phyloP scores from a whole-genome alignment of 2,329 filamentous ascomycete genomes.

The Nannizziopsis barbatae region DNA sequence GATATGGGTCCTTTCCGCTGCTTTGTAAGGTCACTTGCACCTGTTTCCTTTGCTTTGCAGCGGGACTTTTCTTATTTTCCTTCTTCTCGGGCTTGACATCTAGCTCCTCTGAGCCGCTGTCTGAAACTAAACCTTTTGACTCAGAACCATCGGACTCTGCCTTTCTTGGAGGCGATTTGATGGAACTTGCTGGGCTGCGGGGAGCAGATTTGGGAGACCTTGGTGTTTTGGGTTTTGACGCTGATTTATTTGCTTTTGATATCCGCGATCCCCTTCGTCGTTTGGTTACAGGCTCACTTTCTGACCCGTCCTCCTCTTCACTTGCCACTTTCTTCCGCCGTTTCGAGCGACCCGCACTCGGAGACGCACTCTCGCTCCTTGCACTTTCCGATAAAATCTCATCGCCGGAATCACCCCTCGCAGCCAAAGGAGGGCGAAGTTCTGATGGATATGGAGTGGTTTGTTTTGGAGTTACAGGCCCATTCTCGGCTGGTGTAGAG shows the following conservation, averaged over 20 bases:
- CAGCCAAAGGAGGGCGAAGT: conserved; percentile 12
- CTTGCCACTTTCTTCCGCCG: conserved; percentile 30
- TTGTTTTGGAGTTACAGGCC: conserved; percentile 13
- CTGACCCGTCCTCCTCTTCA: conserved; percentile 43
- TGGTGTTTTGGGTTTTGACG: conserved; percentile 15
- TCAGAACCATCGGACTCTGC: conserved; percentile 3
- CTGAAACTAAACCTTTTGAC: conserved; percentile 27
- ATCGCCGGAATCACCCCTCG: conserved; percentile 12
- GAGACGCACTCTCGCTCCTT: conserved; percentile 13
- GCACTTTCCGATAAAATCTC: conserved; percentile 14
- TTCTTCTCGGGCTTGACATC: conserved; percentile 17
- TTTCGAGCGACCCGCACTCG: conserved; percentile 23
- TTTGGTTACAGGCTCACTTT: conserved; percentile 52
- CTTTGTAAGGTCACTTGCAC: conserved; percentile 64
- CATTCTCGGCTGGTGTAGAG: neutral
- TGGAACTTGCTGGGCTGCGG: conserved; percentile 18
- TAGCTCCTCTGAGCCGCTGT: conserved; percentile 44
- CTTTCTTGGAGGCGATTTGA: conserved; percentile 18
- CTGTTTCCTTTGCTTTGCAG: conserved; percentile 66
- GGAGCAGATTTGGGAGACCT: conserved; percentile 15
- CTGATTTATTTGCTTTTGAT: conserved; percentile 7
- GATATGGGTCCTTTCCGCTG: conserved; percentile 67
- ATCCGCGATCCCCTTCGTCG: conserved; percentile 27
- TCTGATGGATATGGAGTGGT: conserved; percentile 13
- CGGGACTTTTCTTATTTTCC: conserved; percentile 56